Percentiles rank a stretch among this genome's conserved stretches.
These are phyloP conservation scores for Globisporangium viniferum DNA, from an alignment of 352 stramenopile genomes.

Conservation along the genomic window DNA sequence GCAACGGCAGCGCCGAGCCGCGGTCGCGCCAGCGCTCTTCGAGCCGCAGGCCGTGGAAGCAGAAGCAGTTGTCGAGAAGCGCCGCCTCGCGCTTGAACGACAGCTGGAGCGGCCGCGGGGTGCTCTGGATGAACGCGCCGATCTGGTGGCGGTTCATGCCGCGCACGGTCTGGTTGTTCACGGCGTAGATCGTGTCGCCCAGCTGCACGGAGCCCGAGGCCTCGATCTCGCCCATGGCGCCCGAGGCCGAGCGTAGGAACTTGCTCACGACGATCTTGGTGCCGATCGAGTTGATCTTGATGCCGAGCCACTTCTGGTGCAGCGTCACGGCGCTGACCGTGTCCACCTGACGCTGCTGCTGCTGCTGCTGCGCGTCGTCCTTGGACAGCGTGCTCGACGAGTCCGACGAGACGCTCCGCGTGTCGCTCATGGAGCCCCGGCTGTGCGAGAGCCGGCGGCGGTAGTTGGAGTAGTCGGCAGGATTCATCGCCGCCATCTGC, in stretches of 20 bases:
- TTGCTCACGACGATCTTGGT: conserved; percentile 72
- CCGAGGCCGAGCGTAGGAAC: conserved; percentile 54
- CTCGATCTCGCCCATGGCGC: conserved; percentile 66
- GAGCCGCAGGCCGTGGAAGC: conserved; percentile 49
- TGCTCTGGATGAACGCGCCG: conserved; percentile 53
- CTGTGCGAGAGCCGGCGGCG: conserved; percentile 20
- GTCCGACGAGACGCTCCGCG: conserved; percentile 11
- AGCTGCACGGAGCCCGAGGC: conserved; percentile 52
- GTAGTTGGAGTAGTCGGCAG: conserved; percentile 14
- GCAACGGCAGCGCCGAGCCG: conserved; percentile 44
- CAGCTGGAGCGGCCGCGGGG: conserved; percentile 51
- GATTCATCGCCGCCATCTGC: neutral
- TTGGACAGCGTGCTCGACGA: conserved; percentile 7
- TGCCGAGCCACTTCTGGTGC: conserved; percentile 65
- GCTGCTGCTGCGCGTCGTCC: conserved; percentile 4
- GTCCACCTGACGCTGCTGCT: conserved; percentile 9
- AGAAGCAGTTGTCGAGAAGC: conserved; percentile 53
- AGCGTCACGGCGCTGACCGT: conserved; percentile 40
- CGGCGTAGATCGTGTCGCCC: conserved; percentile 56
- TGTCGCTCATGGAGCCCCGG: conserved; percentile 10
- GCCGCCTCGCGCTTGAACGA: conserved; percentile 48
- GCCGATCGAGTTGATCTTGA: conserved; percentile 79
- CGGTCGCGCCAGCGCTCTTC: conserved; percentile 58
- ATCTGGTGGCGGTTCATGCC: conserved; percentile 65
- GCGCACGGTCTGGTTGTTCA: conserved; percentile 59